Evolutionary conservation across 2,329 filamentous ascomycete genomes (phyloP).

Genomic region (Hymenoscyphus infarciens): DNA sequence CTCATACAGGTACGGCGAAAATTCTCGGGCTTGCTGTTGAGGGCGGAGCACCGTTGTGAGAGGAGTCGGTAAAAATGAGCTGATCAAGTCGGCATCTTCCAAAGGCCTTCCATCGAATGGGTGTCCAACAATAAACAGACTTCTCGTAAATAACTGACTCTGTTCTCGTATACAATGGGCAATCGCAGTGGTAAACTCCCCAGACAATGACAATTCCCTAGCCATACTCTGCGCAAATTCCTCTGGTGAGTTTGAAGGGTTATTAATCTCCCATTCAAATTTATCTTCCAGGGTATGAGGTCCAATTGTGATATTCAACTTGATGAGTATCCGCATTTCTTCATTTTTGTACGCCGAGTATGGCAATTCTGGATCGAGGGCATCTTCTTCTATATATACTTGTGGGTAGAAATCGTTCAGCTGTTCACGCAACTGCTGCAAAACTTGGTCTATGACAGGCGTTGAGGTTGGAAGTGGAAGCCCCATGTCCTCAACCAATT

Average conservation of each 20-base stretch:
- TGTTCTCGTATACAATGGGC: constrained; percentile 97
- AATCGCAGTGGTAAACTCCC: constrained; percentile 96
- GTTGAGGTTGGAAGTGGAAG: constrained; percentile 67
- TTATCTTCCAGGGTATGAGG: constrained; percentile 92
- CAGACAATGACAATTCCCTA: constrained; percentile 81
- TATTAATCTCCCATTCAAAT: constrained; percentile 99
- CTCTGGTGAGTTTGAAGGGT: constrained; percentile 87
- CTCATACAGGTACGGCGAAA: constrained; percentile 89
- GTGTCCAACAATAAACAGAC: constrained; percentile 88
- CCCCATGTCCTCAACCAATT: constrained; percentile 88
- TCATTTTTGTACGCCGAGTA: constrained; percentile 97
- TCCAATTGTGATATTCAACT: constrained; percentile 96
- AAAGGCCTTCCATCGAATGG: constrained; percentile 91
- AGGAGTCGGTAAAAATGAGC: constrained; percentile 82
- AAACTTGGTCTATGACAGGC: constrained; percentile 58
- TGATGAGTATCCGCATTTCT: constrained; percentile 94
- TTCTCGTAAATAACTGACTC: constrained; percentile 88
- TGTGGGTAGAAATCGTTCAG: constrained; percentile 91
- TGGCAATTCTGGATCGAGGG: constrained; percentile 82
- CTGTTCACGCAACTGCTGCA: constrained; percentile 78
- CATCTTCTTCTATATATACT: constrained; percentile 83
- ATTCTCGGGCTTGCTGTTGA: constrained; percentile 90
- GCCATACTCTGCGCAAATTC: constrained; percentile 91
- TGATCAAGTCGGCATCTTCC: constrained; percentile 84
- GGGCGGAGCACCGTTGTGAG: constrained; percentile 81